Base-by-base conservation (phyloP, 805 yeast species). In the Schwanniomyces vanrijiae region DNA sequence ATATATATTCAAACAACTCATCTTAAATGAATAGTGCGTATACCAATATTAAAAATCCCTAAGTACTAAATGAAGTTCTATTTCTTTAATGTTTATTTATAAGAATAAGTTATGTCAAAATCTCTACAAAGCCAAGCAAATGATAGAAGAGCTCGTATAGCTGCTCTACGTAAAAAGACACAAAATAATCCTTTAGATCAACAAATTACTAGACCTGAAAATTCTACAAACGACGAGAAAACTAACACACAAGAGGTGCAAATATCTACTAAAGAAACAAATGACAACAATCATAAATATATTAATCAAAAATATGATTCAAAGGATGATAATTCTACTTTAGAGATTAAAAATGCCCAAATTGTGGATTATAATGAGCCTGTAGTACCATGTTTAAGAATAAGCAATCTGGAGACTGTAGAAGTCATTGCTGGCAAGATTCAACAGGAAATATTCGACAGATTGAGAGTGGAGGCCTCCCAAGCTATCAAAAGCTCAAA, bases 371-470 rank as follows among this genome's bases (percentile, higher is more conserved):
- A 5, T 31, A 20, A 31, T 14, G n/a, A 14, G 10, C 16, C 35
- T 31, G 31, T 26, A 11, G 19, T 34, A 19, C 50, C 51, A 9
- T 37, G 21, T n/a, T 40, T 52, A 25, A 40, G 29, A 18, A 42
- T 49, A 6, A 28, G 25, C 16, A 25, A 55, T 43, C 34, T 44
- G 29, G 69, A 62, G 44, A 65, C 66, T 2, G 68, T 65, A 3
- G 69, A 65, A 40, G 60, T 55, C 9, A 48, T 61, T 19, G 61
- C 67, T 2, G 44, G 50, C n/a, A 47, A 54, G 22, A 54, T 61
- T 10, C 66, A 65, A 44, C 53, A 52, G 22, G 51, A 56, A 35
- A 58, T 64, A 2, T 43, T 59, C 22, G 40, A 44, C 14, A 46
- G 48, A 20, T 57, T 63, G 18, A 46, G 49, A 20, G 45, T 49